Conservation (phyloP, 164 flowering plant genomes). For the Berberis vulgaris region DNA sequence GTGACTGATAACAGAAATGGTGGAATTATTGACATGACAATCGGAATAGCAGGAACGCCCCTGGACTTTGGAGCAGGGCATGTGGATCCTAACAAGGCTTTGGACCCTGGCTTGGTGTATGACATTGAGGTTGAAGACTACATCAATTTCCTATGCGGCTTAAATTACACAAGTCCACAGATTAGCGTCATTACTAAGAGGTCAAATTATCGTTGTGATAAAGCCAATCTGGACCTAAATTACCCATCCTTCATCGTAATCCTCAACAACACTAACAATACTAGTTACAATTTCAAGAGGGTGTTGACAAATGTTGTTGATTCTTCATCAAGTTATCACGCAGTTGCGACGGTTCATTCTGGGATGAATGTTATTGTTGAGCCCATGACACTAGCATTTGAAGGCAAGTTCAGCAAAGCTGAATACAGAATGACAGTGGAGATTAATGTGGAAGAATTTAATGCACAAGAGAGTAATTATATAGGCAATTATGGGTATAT, state of each 20-base stretch:
- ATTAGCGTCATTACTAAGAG: slow-evolving; percentile 5
- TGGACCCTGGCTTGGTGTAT: slow-evolving; percentile 19
- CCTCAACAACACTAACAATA: slow-evolving; percentile 16
- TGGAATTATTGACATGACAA: slow-evolving; percentile 4
- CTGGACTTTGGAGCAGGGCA: slow-evolving; percentile 20
- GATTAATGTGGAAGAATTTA: slow-evolving; percentile 10
- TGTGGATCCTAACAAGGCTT: slow-evolving; percentile 17
- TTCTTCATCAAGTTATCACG: slow-evolving; percentile 11
- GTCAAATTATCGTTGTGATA: slow-evolving; percentile 5
- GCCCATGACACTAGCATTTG: slow-evolving; percentile 7
- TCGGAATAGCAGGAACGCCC: slow-evolving; percentile 6
- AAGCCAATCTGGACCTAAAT: slow-evolving; percentile 12
- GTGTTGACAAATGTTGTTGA: slow-evolving; percentile 13
- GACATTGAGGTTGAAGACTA: slow-evolving; percentile 15
- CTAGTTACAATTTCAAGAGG: slow-evolving; percentile 13
- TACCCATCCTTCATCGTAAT: slow-evolving; percentile 16
- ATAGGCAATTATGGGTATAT: slow-evolving; percentile 22
- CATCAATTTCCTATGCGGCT: slow-evolving; percentile 13
- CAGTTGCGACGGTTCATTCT: slow-evolving; percentile 6
- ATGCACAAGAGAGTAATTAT: slow-evolving; percentile 7
- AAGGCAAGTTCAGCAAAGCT: slow-evolving; percentile 12
- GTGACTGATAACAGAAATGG: slow-evolving; percentile 3
- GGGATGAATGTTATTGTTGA: slow-evolving; percentile 12
- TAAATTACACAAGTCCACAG: slow-evolving; percentile 12
- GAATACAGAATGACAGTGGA: slow-evolving; percentile 8